Evolutionary conservation across 2,329 filamentous ascomycete genomes (phyloP).

Genomic region (Claviceps spartinae): DNA sequence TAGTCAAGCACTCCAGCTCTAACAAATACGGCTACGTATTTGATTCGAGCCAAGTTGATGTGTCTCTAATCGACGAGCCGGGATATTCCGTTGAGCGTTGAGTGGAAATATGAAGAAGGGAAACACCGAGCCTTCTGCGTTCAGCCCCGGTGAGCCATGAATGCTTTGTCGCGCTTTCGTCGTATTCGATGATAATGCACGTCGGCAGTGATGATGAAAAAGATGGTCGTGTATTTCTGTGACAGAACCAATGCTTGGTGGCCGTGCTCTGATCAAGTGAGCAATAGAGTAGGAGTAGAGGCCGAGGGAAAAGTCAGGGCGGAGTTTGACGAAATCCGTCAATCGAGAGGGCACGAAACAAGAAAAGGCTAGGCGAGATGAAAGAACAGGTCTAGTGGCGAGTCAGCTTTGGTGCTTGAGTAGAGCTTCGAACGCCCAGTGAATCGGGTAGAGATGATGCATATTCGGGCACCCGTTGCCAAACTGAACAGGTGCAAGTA

Average conservation of each 20-base stretch:
- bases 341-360: neutral
- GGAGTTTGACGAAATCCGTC: neutral
- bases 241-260: neutral
- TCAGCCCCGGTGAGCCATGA: constrained; percentile 21
- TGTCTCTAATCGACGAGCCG: neutral
- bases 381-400: neutral
- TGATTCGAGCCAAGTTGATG: neutral
- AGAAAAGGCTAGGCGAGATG: neutral
- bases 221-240: neutral
- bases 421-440: too few relatives aligned
- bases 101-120: constrained; percentile 2
- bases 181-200: constrained; percentile 10
- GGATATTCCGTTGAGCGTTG: neutral
- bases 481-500: neutral
- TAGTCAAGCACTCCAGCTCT: constrained; percentile 18
- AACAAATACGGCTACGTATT: constrained; percentile 5
- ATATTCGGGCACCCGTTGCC: neutral
- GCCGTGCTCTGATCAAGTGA: neutral
- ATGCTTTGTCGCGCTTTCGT: constrained; percentile 10
- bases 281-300: neutral
- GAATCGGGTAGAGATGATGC: neutral
- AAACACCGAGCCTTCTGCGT: constrained; percentile 10
- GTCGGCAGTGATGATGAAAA: constrained; percentile 1
- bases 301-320: neutral
- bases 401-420: neutral